Base-by-base conservation (phyloP, 2,329 filamentous ascomycete species). In the Hymenoscyphus albidus region DNA sequence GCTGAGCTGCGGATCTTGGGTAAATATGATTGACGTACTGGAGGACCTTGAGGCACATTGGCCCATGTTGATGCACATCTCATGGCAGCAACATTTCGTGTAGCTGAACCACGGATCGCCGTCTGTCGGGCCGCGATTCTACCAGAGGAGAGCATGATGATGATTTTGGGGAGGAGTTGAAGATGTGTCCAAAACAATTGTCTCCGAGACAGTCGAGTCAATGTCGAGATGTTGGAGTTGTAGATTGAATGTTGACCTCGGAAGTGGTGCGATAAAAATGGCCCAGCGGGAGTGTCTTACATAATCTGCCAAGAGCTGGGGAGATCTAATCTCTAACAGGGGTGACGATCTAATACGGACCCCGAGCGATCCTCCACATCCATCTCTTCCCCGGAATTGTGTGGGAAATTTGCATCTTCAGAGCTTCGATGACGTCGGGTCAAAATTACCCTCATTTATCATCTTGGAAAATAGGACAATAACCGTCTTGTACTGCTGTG, bases 21-120 rank as follows among this genome's bases (percentile, higher is more conserved):
- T 64, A 62, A 9, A 31, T 39, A n/a, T 32, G 22, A 56, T 56
- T 44, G 68, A 86, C 90, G 80, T 87, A 95, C 93, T 77, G 94
- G 93, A 85, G 94, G 94, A 70, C 94, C 94, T 81, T 97, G 92
- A 71, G 92, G 89, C 63, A 98, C 92, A 75, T 91, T 90, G 76
- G 91, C 87, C 93, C 94, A 98, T 71, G 90, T 91, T 67, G 93
- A 97, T 72, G 72, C 72, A 69, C 70, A 68, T 61, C 74, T 70
- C 58, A 69, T 61, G 58, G 68, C 72, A 61, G 69, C 64, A 55
- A 65, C 68, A 67, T 65, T 69, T 68, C 70, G 67, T 9, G 70
- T 64, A 61, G 70, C 67, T 60, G 70, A 54, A 64, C 69, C 65
- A 44, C 68, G 71, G 44, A 70, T 63, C 57, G 73, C 67, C 55